These are phyloP conservation scores for Plasmodium gonderi DNA, from an alignment of 169 alveolate genomes.

Conservation along the genomic window DNA sequence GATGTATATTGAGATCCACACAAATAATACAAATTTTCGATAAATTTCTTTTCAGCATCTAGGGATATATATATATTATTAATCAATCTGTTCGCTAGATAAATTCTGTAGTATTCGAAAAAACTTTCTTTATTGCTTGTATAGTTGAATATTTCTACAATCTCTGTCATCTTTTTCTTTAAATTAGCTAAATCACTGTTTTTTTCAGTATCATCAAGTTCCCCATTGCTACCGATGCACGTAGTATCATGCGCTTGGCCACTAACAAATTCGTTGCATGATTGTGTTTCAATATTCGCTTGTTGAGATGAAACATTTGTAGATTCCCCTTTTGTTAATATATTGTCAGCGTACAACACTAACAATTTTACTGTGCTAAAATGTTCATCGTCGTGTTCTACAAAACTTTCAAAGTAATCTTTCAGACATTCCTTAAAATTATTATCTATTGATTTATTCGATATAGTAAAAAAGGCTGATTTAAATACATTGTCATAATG, in stretches of 20 bases:
- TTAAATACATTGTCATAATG: slow-evolving; percentile 50
- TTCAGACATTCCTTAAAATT: slow-evolving; percentile 64
- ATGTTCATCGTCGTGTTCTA: slow-evolving; percentile 62
- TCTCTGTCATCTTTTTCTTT: slow-evolving; percentile 60
- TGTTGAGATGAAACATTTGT: neutral
- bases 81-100: slow-evolving; percentile 68
- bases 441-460: slow-evolving; percentile 26
- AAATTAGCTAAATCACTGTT: neutral
- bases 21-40: slow-evolving; percentile 81
- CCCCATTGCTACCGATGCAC: neutral
- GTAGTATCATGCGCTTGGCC: neutral
- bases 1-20: slow-evolving; percentile 88
- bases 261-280: neutral
- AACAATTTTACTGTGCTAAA: slow-evolving; percentile 60
- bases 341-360: slow-evolving; percentile 62
- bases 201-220: neutral
- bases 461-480: slow-evolving; percentile 40
- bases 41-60: slow-evolving; percentile 79
- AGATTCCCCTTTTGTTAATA: neutral
- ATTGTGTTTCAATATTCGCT: neutral
- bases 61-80: slow-evolving; percentile 58
- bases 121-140: slow-evolving; percentile 62
- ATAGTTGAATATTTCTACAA: slow-evolving; percentile 57
- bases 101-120: slow-evolving; percentile 62
- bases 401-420: slow-evolving; percentile 72